Evolutionary conservation across 805 yeast species (phyloP).

Genomic region (Pichia kluyveri): DNA sequence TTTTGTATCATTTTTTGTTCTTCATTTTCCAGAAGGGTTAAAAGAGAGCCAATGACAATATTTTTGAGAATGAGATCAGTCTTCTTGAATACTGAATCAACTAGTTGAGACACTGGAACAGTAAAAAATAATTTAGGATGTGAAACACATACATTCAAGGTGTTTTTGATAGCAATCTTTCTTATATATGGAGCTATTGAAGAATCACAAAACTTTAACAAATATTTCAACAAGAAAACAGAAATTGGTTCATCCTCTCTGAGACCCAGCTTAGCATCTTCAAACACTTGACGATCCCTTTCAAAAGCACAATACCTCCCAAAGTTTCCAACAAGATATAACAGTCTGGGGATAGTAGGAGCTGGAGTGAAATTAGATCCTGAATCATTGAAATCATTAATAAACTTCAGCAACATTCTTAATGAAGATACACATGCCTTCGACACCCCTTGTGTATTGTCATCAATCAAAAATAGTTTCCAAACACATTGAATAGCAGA

Average conservation of each 20-base stretch:
- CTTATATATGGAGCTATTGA: constrained; percentile 28
- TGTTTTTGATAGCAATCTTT: constrained; percentile 45
- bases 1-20: constrained; percentile 36
- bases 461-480: constrained; percentile 38
- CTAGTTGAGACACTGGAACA: constrained; percentile 39
- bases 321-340: constrained; percentile 60
- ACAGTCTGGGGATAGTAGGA: constrained; percentile 42
- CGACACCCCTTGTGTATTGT: constrained; percentile 40
- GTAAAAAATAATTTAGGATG: constrained; percentile 62
- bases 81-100: constrained; percentile 40
- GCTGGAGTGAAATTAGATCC: constrained; percentile 24
- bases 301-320: constrained; percentile 65
- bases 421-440: constrained; percentile 61
- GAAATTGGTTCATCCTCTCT: constrained; percentile 45
- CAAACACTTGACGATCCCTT: constrained; percentile 30
- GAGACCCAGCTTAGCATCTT: constrained; percentile 31
- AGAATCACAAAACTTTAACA: constrained; percentile 42
- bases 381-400: constrained; percentile 18
- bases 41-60: constrained; percentile 47
- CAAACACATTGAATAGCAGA: constrained; percentile 69
- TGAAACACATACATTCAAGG: constrained; percentile 49
- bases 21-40: constrained; percentile 48
- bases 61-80: constrained; percentile 35
- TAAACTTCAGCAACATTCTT: constrained; percentile 38
- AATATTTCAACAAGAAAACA: constrained; percentile 48